Evolutionary conservation across 2,329 filamentous ascomycete species (phyloP).

Genomic region (Colletotrichum sp.): DNA sequence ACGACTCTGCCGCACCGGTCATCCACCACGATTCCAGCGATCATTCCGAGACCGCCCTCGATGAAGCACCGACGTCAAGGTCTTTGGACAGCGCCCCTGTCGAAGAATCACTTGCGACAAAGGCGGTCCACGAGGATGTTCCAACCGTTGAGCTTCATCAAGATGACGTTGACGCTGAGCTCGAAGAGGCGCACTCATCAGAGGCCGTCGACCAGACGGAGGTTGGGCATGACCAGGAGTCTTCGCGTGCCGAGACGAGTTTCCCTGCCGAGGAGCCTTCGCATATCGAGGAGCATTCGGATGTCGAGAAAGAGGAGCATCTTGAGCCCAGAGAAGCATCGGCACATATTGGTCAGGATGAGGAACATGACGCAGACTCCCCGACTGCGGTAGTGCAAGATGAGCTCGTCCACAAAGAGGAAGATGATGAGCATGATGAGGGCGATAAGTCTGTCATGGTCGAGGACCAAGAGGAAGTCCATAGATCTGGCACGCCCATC

Average conservation of each 20-base stretch:
- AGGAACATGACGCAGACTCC: neutral
- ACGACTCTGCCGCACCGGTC: neutral
- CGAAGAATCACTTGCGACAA: neutral
- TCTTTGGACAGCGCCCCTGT: neutral
- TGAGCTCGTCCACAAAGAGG: neutral
- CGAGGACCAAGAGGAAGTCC: neutral
- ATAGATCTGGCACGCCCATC: neutral
- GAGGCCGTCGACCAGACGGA: neutral
- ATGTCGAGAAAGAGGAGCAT: neutral
- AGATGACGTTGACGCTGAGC: neutral
- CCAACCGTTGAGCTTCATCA: neutral
- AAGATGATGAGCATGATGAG: neutral
- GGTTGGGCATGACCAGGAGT: neutral
- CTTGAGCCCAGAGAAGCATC: neutral
- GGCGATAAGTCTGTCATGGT: neutral
- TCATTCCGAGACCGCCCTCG: neutral
- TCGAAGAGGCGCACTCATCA: neutral
- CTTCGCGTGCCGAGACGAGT: neutral
- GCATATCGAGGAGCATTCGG: neutral
- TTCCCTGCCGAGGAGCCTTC: neutral
- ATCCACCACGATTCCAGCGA: neutral
- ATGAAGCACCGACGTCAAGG: neutral
- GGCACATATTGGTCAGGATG: accelerated
- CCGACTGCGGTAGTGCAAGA: neutral
- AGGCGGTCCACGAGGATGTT: neutral